Conservation (phyloP, 2,329 filamentous ascomycete species). For the Alternaria gaisen region DNA sequence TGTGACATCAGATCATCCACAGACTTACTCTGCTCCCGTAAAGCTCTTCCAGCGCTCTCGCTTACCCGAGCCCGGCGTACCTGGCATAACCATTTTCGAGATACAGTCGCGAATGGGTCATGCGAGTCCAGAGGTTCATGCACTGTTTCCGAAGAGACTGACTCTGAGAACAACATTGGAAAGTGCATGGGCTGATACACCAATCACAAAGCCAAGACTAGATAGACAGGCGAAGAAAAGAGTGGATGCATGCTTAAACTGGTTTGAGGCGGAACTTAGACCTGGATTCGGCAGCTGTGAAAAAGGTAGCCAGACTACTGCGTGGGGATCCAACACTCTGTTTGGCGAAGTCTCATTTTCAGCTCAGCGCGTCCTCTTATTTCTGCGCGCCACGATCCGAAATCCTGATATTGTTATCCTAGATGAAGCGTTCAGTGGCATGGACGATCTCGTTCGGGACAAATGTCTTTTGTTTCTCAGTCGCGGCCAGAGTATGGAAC, state of each 20-base stretch:
- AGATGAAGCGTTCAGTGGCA: conserved; percentile 62
- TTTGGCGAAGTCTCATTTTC: conserved; percentile 83
- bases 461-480: conserved; percentile 84
- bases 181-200: conserved; percentile 91
- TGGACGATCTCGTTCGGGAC: conserved; percentile 72
- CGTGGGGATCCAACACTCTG: conserved; percentile 72
- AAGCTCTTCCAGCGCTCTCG: conserved; percentile 84
- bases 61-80: conserved; percentile 74
- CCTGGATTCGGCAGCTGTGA: conserved; percentile 51
- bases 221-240: conserved; percentile 64
- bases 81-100: conserved; percentile 89
- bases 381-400: conserved; percentile 66
- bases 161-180: conserved; percentile 79
- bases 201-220: conserved; percentile 74
- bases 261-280: conserved; percentile 83
- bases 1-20: conserved; percentile 94
- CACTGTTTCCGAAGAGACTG: conserved; percentile 84
- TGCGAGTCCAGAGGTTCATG: conserved; percentile 91
- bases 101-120: conserved; percentile 90
- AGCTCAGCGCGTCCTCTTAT: conserved; percentile 83
- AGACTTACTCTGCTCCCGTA: conserved; percentile 89
- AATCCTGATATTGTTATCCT: conserved; percentile 60
- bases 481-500: conserved; percentile 51
- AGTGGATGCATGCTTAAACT: conserved; percentile 74
- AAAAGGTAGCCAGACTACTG: conserved; percentile 32